Base-by-base conservation (phyloP, 192 early-diverging fungal species). In the Linnemannia elongata region DNA sequence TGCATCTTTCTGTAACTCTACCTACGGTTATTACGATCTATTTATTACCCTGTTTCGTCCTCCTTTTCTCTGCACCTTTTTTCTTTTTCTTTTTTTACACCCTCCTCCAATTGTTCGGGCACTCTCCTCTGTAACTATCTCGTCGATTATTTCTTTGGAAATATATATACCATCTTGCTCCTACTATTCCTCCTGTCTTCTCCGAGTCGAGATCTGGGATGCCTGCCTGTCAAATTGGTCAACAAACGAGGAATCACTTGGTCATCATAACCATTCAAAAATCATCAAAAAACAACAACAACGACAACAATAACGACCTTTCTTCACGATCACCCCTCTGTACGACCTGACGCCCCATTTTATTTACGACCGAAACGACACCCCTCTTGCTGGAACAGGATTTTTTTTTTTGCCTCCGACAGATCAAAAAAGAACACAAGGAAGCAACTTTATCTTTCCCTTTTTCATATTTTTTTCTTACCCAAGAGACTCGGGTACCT, bases 161-260 rank as follows among this genome's bases (percentile, higher is more conserved):
- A 66, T 66, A 60, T 60, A 66, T 66, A 66, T 66, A 66, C 60
- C 60, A 66, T 66, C 33, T 33, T 66, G 60, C 60, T 66, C 60
- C 60, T 66, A 66, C 60, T 66, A 66, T 33, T 66, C 60, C 60
- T 66, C n/a, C 30, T 66, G 60, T 66, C 60, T 30, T 52, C 35
- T 66, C 27, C 12, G 30, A 33, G 33, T 33, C 30, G 60, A 66
- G 60, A 66, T n/a, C 60, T 66, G 60, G 60, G 60, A 66, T 66
- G 60, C 60, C 49, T 66, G 60, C 60, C 60, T 66, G 60, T 66
- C 60, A 66, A 66, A 66, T 24, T 66, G 60, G 60, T 66, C 60
- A 66, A 66, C 30, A 66, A 52, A 33, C 60, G 27, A 66, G 60
- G 60, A 66, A 35, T 33, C 30, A 9, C 60, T 66, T 66, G 60